phyloP scores from a whole-genome alignment of 495 filamentous ascomycete genomes.

The Podospora bellae-mahoneyi region DNA sequence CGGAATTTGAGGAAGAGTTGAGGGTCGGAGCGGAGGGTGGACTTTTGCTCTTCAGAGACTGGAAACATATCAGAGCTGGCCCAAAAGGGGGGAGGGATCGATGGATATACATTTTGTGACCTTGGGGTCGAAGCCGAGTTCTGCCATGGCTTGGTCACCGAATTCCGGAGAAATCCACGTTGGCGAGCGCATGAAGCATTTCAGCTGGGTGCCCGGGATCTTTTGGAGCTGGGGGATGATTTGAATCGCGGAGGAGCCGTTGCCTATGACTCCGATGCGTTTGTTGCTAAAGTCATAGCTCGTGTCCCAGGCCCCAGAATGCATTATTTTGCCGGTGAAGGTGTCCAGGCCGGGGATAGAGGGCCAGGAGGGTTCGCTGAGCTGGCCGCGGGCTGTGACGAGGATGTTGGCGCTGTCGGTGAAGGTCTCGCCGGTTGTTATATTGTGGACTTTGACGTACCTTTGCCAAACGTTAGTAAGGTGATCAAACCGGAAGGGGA shows the following conservation, averaged over 20 bases:
- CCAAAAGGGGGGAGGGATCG: background rate
- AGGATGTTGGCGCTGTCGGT: slow-evolving; percentile 53
- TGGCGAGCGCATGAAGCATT: slow-evolving; percentile 64
- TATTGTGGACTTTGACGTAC: slow-evolving; percentile 31
- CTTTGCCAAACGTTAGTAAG: slow-evolving; percentile 12
- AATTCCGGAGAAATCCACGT: slow-evolving; percentile 57
- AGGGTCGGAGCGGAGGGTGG: slow-evolving; percentile 32
- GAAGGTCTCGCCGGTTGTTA: slow-evolving; percentile 35
- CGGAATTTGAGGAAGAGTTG: slow-evolving; percentile 35
- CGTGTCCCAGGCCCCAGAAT: slow-evolving; percentile 51
- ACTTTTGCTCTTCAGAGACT: slow-evolving; percentile 39
- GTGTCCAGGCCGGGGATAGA: slow-evolving; percentile 53
- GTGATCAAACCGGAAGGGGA: too few species aligned
- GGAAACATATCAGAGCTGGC: background rate
- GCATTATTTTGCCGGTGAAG: slow-evolving; percentile 57
- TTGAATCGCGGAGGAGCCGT: slow-evolving; percentile 67
- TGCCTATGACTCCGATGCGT: slow-evolving; percentile 51
- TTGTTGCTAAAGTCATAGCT: slow-evolving; percentile 50
- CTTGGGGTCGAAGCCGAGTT: slow-evolving; percentile 38
- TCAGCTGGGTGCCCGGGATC: slow-evolving; percentile 50
- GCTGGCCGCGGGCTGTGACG: slow-evolving; percentile 61
- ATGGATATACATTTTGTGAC: slow-evolving; percentile 32
- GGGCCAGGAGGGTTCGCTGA: slow-evolving; percentile 59
- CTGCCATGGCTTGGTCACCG: slow-evolving; percentile 40
- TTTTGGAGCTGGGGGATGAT: slow-evolving; percentile 64